phyloP scores from a whole-genome alignment of 2,329 filamentous ascomycete species.

The Westerdykella ornata region DNA sequence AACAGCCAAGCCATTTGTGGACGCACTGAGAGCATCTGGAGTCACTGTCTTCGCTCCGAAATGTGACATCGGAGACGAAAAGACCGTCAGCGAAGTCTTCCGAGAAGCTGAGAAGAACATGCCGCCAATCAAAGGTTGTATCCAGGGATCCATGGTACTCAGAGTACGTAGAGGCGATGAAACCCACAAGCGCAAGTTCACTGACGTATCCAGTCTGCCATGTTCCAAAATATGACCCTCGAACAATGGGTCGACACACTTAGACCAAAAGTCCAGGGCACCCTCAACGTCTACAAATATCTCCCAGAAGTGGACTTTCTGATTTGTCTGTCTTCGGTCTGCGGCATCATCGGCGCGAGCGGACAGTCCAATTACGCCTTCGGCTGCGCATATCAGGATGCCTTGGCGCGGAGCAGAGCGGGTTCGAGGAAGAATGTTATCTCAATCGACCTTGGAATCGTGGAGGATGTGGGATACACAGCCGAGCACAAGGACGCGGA shows the following conservation, averaged over 20 bases:
- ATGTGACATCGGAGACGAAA: slow-evolving; percentile 14
- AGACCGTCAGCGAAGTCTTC: slow-evolving; percentile 5
- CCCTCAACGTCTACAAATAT: slow-evolving; percentile 24
- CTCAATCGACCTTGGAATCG: slow-evolving; percentile 15
- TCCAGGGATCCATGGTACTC: slow-evolving; percentile 19
- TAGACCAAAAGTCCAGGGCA: slow-evolving; percentile 28
- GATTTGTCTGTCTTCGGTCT: slow-evolving; percentile 16
- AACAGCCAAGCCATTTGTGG: slow-evolving; percentile 2
- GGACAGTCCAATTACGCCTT: slow-evolving; percentile 22
- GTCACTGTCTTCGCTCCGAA: slow-evolving; percentile 8
- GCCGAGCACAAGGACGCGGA: slow-evolving; percentile 3
- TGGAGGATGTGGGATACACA: slow-evolving; percentile 11
- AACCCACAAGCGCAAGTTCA: neutral
- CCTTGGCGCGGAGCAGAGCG: slow-evolving; percentile 17
- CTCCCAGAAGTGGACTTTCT: slow-evolving; percentile 22
- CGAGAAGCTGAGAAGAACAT: slow-evolving; percentile 4
- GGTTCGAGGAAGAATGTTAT: slow-evolving; percentile 10
- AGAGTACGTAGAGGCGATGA: slow-evolving; percentile 1
- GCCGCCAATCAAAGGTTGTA: slow-evolving; percentile 19
- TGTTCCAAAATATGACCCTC: neutral
- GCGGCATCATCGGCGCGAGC: slow-evolving; percentile 15
- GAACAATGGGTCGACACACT: slow-evolving; percentile 15
- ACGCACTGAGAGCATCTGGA: slow-evolving; percentile 7
- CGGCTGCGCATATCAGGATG: slow-evolving; percentile 22
- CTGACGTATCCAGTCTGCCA: neutral